phyloP scores from a whole-genome alignment of 2,329 filamentous ascomycete genomes.

The Nothophoma quercina region DNA sequence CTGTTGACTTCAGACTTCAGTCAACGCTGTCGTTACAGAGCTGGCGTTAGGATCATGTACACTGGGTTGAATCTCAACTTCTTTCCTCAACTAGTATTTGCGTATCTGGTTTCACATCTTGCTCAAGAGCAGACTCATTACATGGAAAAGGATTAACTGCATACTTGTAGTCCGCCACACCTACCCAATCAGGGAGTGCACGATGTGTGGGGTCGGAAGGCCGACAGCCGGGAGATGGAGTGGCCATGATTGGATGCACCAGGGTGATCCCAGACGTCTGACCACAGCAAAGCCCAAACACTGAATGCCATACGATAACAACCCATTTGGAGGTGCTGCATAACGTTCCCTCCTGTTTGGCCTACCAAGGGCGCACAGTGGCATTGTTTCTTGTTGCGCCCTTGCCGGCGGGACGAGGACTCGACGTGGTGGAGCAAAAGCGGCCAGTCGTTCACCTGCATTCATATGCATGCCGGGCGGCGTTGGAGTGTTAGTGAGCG shows the following conservation, averaged over 20 bases:
- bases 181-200: constrained; percentile 4
- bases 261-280: not conserved
- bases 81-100: too few species aligned
- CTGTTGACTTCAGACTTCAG: not conserved
- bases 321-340: not conserved
- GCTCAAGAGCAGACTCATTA: too few species aligned
- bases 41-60: constrained; percentile 3
- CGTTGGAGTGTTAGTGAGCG: too few species aligned
- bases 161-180: not conserved
- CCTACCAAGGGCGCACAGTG: constrained; percentile 5
- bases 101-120: not conserved
- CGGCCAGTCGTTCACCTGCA: constrained; percentile 4
- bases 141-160: too few species aligned
- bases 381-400: constrained; percentile 4
- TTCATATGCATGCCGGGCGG: constrained; percentile 1
- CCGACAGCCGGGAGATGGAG: not conserved
- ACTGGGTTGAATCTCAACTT: constrained; percentile 1
- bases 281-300: not conserved
- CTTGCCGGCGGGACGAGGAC: constrained; percentile 11
- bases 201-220: constrained; percentile 1
- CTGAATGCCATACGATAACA: not conserved
- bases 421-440: constrained; percentile 2
- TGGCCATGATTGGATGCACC: not conserved
- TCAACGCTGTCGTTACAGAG: not conserved
- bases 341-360: not conserved